Conservation (phyloP, 1,284 basidiomycete genomes). For the Peniophora sp. region DNA sequence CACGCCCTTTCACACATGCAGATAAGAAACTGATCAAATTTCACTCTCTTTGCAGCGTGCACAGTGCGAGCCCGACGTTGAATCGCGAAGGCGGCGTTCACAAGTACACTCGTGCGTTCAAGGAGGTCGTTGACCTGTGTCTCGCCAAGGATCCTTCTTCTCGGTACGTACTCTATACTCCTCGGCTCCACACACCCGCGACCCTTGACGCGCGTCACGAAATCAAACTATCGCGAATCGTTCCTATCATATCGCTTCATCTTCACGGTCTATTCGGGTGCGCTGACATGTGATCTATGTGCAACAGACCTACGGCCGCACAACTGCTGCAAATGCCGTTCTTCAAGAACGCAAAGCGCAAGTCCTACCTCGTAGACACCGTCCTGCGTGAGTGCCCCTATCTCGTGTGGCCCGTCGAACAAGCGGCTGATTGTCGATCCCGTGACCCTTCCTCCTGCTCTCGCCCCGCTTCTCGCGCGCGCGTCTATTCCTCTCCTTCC, state of each 20-base stretch:
- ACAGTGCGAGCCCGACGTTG: constrained; percentile 66
- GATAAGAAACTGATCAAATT: neutral
- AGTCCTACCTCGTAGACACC: constrained; percentile 62
- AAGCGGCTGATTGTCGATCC: too few relatives aligned
- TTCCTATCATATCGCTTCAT: too few relatives aligned
- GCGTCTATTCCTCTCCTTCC: too few relatives aligned
- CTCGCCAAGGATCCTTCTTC: constrained; percentile 75
- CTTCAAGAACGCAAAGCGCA: constrained; percentile 73
- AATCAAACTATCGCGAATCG: too few relatives aligned
- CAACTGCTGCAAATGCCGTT: constrained; percentile 76
- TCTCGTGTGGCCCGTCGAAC: neutral
- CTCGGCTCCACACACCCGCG: constrained; percentile 1
- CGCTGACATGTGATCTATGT: neutral
- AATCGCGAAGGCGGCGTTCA: constrained; percentile 65
- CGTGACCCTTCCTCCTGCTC: too few relatives aligned
- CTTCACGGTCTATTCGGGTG: neutral
- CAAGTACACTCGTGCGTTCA: constrained; percentile 76
- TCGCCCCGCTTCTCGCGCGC: too few relatives aligned
- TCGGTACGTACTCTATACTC: constrained; percentile 31
- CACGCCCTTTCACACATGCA: neutral
- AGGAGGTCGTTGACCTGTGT: constrained; percentile 77
- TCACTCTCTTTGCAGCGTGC: constrained; percentile 42
- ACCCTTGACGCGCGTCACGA: neutral
- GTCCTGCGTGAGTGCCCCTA: constrained; percentile 49
- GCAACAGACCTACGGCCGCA: constrained; percentile 59